Conservation (phyloP, 768 basidiomycete genomes). For the Mycena epipterygia region DNA sequence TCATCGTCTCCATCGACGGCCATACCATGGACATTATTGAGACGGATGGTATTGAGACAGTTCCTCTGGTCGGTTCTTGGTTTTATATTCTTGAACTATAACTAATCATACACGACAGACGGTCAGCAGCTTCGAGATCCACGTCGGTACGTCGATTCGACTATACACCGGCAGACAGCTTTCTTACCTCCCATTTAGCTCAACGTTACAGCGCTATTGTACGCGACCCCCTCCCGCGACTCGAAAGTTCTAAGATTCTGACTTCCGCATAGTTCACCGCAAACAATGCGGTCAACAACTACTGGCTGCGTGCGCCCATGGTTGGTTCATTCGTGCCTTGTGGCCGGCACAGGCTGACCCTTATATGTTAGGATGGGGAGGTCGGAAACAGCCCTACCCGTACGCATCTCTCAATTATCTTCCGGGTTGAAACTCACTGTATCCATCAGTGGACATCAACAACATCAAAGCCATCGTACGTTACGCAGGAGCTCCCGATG, state of each 20-base stretch:
- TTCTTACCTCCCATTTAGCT: constrained; percentile 30
- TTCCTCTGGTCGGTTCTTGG: constrained; percentile 32
- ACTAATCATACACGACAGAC: neutral
- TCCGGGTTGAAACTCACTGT: neutral
- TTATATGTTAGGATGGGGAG: neutral
- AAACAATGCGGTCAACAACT: neutral
- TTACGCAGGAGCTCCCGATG: constrained; percentile 54
- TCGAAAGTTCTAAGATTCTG: neutral
- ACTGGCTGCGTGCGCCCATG: neutral
- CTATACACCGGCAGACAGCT: constrained; percentile 32
- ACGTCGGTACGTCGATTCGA: constrained; percentile 40
- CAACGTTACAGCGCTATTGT: constrained; percentile 28
- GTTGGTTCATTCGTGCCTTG: neutral
- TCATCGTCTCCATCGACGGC: constrained; percentile 41
- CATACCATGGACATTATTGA: constrained; percentile 50
- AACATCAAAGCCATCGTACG: constrained; percentile 56
- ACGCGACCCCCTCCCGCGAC: neutral
- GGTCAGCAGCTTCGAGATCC: constrained; percentile 50
- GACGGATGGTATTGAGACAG: constrained; percentile 48
- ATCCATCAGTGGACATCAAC: constrained; percentile 45
- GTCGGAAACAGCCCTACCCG: neutral
- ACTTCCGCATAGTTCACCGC: neutral
- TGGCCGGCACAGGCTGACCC: neutral
- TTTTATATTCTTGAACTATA: neutral
- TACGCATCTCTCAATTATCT: neutral